Conservation (phyloP, 2,329 filamentous ascomycete genomes). For the Fusarium nurragi region DNA sequence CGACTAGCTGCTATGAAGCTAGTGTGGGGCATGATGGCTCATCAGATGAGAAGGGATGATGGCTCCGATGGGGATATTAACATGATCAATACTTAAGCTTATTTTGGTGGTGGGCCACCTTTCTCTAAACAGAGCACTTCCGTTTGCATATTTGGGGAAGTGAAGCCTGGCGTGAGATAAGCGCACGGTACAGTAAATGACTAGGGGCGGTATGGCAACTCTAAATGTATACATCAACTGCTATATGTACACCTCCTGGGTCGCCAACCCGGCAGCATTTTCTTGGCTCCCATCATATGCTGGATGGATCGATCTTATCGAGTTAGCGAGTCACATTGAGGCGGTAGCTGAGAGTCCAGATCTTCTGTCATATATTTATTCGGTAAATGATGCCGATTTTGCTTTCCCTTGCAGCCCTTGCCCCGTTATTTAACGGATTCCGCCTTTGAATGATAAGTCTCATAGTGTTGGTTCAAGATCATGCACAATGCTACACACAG, state of each 20-base stretch:
- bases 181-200: not conserved
- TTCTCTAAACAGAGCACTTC: not conserved
- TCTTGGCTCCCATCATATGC: not conserved
- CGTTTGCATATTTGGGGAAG: not conserved
- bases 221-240: not conserved
- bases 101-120: not conserved
- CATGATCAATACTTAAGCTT: constrained; percentile 43
- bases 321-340: not conserved
- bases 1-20: constrained; percentile 65
- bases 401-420: constrained; percentile 4
- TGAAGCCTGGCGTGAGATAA: not conserved
- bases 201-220: not conserved
- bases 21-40: constrained; percentile 69
- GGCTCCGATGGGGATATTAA: constrained; percentile 40
- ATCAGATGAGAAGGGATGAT: constrained; percentile 62
- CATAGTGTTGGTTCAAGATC: constrained; percentile 4
- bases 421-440: constrained; percentile 4
- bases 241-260: constrained; percentile 5
- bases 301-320: not conserved
- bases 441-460: not conserved
- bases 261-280: not conserved
- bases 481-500: not conserved
- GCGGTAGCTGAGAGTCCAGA: not conserved
- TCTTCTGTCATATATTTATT: not conserved
- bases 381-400: not conserved